These are phyloP conservation scores for Suillus americanus DNA, from an alignment of 768 basidiomycete species.

Conservation along the genomic window DNA sequence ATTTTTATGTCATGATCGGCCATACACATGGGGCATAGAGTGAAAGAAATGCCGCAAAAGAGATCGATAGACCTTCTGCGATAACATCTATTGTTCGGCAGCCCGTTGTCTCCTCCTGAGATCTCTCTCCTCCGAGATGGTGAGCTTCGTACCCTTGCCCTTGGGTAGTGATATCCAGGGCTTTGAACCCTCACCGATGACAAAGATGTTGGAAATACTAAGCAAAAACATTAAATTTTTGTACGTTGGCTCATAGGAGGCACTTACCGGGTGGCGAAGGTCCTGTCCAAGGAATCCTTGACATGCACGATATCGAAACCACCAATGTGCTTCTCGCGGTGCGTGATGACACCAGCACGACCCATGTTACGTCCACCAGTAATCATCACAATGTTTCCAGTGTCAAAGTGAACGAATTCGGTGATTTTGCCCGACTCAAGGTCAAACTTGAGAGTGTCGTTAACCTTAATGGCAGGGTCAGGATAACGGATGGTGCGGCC, in stretches of 20 bases:
- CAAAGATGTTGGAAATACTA: conserved; percentile 96
- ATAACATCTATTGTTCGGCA: conserved; percentile 56
- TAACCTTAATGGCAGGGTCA: conserved; percentile 91
- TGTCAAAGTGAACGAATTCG: conserved; percentile 94
- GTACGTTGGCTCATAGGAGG: neutral
- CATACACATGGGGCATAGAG: conserved; percentile 18
- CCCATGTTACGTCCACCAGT: conserved; percentile 99
- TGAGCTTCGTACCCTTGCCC: conserved; percentile 97
- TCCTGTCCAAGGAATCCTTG: conserved; percentile 91
- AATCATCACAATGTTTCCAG: conserved; percentile 95
- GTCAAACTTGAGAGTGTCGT: conserved; percentile 98
- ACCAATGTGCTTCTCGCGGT: conserved; percentile 96
- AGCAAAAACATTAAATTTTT: neutral
- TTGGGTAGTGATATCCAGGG: conserved; percentile 96
- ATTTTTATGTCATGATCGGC: conserved; percentile 20
- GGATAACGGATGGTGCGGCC: conserved; percentile 99
- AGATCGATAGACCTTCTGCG: conserved; percentile 7
- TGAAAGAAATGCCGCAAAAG: conserved; percentile 9
- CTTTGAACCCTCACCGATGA: conserved; percentile 94
- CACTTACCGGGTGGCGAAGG: conserved; percentile 94
- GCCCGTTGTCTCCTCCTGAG: conserved; percentile 79
- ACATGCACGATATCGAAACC: conserved; percentile 99
- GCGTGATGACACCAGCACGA: conserved; percentile 92
- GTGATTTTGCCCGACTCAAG: conserved; percentile 91
- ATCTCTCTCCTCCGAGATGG: conserved; percentile 96